These are phyloP conservation scores for Pyrus bretschneideri DNA, from an alignment of 306 rosid genomes.

Conservation along the genomic window DNA sequence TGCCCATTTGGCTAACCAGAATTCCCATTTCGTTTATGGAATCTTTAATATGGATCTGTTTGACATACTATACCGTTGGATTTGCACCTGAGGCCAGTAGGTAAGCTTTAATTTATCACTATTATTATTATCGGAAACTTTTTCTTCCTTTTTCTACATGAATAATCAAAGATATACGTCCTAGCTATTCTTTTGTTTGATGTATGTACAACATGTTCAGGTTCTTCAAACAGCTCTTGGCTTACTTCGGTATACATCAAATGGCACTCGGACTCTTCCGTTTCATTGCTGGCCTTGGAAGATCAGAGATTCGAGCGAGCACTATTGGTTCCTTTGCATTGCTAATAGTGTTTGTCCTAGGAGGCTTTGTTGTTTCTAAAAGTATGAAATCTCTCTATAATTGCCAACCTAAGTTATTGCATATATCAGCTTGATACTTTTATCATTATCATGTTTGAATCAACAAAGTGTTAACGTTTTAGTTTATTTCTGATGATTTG, in stretches of 20 bases:
- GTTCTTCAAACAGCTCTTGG: slow-evolving; percentile 46
- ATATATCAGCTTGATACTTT: neutral
- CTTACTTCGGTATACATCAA: slow-evolving; percentile 46
- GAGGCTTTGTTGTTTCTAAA: slow-evolving; percentile 53
- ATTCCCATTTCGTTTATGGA: slow-evolving; percentile 25
- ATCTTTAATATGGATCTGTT: slow-evolving; percentile 13
- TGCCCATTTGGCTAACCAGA: slow-evolving; percentile 20
- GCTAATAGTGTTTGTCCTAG: slow-evolving; percentile 45
- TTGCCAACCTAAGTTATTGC: neutral
- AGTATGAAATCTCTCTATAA: slow-evolving; percentile 16
- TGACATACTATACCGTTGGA: slow-evolving; percentile 48
- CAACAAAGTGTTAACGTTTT: neutral
- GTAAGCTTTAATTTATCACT: slow-evolving; percentile 14
- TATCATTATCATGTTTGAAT: neutral
- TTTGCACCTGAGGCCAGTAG: slow-evolving; percentile 50
- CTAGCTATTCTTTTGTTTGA: neutral
- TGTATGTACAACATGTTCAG: slow-evolving; percentile 21
- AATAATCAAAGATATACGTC: neutral
- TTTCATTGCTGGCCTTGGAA: slow-evolving; percentile 46
- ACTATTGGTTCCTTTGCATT: slow-evolving; percentile 53
- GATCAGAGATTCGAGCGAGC: slow-evolving; percentile 45
- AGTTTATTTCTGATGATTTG: neutral
- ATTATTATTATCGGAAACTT: neutral
- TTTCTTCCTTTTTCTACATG: neutral
- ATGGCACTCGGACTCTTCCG: slow-evolving; percentile 60